A percentile compares a stretch with the other conserved stretches of the same genome.
Conservation (phyloP, 805 yeast species). For the Lipomyces mesembrius region DNA sequence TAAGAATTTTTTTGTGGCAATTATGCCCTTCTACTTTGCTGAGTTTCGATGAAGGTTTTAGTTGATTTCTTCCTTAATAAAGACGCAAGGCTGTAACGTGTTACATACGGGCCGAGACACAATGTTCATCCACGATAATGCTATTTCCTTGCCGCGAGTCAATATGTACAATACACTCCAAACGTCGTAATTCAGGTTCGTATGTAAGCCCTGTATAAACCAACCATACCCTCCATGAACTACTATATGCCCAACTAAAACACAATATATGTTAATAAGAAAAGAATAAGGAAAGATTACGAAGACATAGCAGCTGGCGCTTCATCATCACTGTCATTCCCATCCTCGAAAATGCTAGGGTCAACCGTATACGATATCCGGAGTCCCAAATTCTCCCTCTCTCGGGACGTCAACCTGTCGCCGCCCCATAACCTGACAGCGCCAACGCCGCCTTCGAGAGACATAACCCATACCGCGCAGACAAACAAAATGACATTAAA, state of each 20-base stretch:
- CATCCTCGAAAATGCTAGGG: constrained; percentile 13
- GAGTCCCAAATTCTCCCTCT: constrained; percentile 20
- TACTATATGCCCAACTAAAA: background rate
- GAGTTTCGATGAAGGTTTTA: too few relatives aligned
- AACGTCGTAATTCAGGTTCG: too few relatives aligned
- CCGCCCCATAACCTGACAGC: constrained; percentile 15
- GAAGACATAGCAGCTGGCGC: constrained; percentile 6
- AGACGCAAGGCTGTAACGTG: too few relatives aligned
- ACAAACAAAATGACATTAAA: constrained; percentile 45
- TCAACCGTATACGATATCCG: constrained; percentile 21
- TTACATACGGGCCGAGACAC: background rate
- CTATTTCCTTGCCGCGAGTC: background rate
- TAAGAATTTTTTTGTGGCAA: background rate
- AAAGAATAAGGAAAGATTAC: background rate
- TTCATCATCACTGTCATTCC: constrained; percentile 20
- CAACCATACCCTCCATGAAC: background rate
- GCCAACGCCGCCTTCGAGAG: constrained; percentile 16
- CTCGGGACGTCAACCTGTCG: constrained; percentile 21
- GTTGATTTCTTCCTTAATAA: too few relatives aligned
- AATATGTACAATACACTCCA: background rate
- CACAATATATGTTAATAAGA: background rate
- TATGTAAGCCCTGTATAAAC: background rate
- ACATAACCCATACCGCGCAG: constrained; percentile 30
- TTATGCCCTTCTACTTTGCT: too few relatives aligned
- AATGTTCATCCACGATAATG: background rate